These are phyloP conservation scores for Neurospora sp. DNA, from an alignment of 495 filamentous ascomycete genomes.

Conservation along the genomic window DNA sequence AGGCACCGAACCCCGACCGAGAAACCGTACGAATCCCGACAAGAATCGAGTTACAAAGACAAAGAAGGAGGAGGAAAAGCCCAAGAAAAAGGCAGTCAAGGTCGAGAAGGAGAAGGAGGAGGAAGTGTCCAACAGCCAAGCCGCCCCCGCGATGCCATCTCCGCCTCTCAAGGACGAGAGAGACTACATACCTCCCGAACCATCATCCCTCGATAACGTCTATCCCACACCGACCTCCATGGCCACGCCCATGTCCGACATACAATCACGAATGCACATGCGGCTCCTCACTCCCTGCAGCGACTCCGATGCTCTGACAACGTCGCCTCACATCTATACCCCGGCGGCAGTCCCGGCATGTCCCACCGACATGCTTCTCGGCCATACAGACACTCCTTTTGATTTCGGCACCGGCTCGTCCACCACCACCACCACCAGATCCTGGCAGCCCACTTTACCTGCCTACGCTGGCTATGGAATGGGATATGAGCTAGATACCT, in stretches of 20 bases:
- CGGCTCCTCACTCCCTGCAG: slow-evolving; percentile 35
- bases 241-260: slow-evolving; percentile 8
- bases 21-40: slow-evolving; percentile 26
- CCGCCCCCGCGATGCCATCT: not conserved
- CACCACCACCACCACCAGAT: slow-evolving; percentile 11
- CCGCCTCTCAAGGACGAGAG: not conserved
- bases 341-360: slow-evolving; percentile 12
- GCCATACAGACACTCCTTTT: slow-evolving; percentile 10
- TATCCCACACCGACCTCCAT: not conserved
- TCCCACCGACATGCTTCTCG: slow-evolving; percentile 15
- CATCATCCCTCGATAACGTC: slow-evolving; percentile 8
- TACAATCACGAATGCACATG: slow-evolving; percentile 14
- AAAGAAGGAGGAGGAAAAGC: slow-evolving; percentile 24
- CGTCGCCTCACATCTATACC: slow-evolving; percentile 11
- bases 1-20: slow-evolving; percentile 29
- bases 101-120: slow-evolving; percentile 26
- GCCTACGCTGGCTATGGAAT: slow-evolving; percentile 12
- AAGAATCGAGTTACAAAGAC: slow-evolving; percentile 29
- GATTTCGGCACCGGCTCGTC: slow-evolving; percentile 11
- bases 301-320: slow-evolving; percentile 29
- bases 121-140: not conserved
- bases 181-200: not conserved
- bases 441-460: not conserved
- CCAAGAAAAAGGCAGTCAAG: not conserved
- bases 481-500: slow-evolving; percentile 15